Percentiles rank a stretch among this genome's conserved stretches.
Evolutionary conservation across 108 stramenopile genomes (phyloP).

Genomic region (Fragilaria crotonensis): DNA sequence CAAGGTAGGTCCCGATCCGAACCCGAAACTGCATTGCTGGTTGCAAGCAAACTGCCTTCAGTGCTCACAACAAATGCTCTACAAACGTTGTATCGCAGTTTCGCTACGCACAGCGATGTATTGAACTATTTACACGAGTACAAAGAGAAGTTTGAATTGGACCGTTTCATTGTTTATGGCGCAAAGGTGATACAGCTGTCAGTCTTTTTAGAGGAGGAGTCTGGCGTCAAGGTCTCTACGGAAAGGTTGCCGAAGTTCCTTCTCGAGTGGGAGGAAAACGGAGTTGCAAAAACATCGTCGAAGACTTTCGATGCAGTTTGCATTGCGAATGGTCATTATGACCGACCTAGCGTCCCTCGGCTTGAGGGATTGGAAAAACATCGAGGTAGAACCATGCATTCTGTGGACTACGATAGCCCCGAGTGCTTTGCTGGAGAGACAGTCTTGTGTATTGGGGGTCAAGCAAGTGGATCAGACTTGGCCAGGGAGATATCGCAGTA

Average conservation of each 20-base stretch:
- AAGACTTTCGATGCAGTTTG: conserved; percentile 79
- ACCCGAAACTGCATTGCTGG: not conserved
- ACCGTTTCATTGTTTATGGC: conserved; percentile 35
- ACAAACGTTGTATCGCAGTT: conserved; percentile 26
- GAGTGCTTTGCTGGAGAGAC: conserved; percentile 39
- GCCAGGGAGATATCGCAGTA: conserved; percentile 71
- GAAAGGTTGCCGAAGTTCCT: conserved; percentile 29
- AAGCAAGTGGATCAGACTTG: conserved; percentile 84
- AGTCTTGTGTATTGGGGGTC: conserved; percentile 85
- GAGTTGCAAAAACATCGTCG: conserved; percentile 16
- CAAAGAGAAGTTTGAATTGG: conserved; percentile 36
- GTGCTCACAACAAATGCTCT: too few relatives aligned
- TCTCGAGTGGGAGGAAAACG: conserved; percentile 24
- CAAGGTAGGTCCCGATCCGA: not conserved
- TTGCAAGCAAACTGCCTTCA: too few relatives aligned
- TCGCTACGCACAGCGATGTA: conserved; percentile 65
- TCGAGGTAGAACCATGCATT: conserved; percentile 48
- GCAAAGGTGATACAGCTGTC: conserved; percentile 50
- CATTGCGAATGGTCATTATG: conserved; percentile 91
- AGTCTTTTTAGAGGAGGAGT: conserved; percentile 15
- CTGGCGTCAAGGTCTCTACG: not conserved
- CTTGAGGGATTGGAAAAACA: conserved; percentile 59
- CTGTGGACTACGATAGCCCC: conserved; percentile 82
- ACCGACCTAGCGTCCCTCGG: conserved; percentile 44
- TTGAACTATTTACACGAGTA: conserved; percentile 56